Evolutionary conservation across 2,329 filamentous ascomycete genomes (phyloP), one percentile per base, ranked within the genome.

Genomic region (Septoria linicola): DNA sequence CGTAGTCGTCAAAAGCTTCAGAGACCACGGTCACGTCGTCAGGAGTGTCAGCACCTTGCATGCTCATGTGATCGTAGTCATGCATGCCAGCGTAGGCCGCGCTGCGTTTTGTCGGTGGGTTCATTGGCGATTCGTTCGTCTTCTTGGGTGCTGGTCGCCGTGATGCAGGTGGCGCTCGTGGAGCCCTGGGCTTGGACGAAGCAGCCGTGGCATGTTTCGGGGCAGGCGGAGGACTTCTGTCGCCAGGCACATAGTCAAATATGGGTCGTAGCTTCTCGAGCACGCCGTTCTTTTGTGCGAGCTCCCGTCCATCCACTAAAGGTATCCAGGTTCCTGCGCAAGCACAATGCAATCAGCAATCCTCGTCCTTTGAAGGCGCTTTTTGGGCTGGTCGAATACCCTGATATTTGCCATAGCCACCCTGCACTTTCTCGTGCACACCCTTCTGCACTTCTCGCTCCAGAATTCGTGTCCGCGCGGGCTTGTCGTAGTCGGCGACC

Each of bases 381-480:
- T 21, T 8, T 36, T 14, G 16, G 34, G 13, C 27, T 19, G 21
- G 51, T 21, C 20, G 63, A 72, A 37, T 66, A 89, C 87, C 91
- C 76, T 99, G 93, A 63, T 97, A 99, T 82, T 97, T 97, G 64
- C 93, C 93, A 70, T 97, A 97, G 13, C 93, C 93, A 59, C 92
- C 93, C 69, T 99, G 93, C 4, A 99, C 91, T 75, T 99, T 99
- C 74, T 97, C 93, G 68, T 99, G 93, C 4, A 87, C 80, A 36
- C 95, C 92, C 70, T 96, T 96, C 66, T 99, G 93, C 6, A 99
- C 92, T 67, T 99, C 93, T 59, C 93, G 83, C 73, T 99, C 93
- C 4, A 99, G 80, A 51, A 99, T 97, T 58, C 93, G 83, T 34
- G 93, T 99, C 68, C 93, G 81, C 10, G 92, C 89, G 2, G 93